Evolutionary conservation across 176 grass and related monocot species (phyloP).

Genomic region (Microstegium vimineum): DNA sequence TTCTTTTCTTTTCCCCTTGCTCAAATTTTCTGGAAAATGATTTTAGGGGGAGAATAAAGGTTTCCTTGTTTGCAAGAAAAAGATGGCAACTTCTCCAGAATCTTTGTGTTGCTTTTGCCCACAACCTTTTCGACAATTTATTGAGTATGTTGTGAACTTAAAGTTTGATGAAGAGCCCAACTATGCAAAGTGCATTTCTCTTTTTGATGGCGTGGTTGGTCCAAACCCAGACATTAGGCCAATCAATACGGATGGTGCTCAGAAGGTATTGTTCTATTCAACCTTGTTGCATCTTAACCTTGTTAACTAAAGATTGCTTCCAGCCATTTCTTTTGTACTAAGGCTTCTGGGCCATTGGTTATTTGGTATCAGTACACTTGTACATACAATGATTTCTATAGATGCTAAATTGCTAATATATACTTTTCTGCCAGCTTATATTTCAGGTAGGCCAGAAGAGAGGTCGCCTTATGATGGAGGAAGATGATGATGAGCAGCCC

Average conservation of each 20-base stretch:
- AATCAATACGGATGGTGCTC: constrained; percentile 96
- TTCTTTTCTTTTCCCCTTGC: neutral
- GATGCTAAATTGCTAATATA: neutral
- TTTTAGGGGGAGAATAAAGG: constrained; percentile 94
- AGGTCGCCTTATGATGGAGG: constrained; percentile 80
- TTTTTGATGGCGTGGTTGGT: constrained; percentile 94
- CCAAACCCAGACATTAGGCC: constrained; percentile 88
- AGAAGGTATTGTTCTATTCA: constrained; percentile 60
- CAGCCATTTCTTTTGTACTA: neutral
- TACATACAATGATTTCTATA: neutral
- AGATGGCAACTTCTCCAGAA: constrained; percentile 90
- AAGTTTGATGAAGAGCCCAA: constrained; percentile 95
- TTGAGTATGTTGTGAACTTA: constrained; percentile 88
- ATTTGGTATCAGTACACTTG: neutral
- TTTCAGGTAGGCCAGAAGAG: constrained; percentile 92
- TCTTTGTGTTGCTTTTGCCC: constrained; percentile 84
- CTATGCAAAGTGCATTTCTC: constrained; percentile 90
- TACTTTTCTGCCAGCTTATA: constrained; percentile 55
- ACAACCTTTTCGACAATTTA: constrained; percentile 75
- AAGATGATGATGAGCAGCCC: constrained; percentile 86
- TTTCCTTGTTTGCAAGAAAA: constrained; percentile 96
- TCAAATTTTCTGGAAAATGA: constrained; percentile 17
- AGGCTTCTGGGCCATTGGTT: neutral
- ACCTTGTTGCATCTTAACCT: constrained; percentile 22
- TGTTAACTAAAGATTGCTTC: constrained; percentile 4